Percentiles rank a stretch among this genome's conserved stretches.
phyloP scores from a whole-genome alignment of 192 early-diverging fungal genomes.

The Entophlyctis luteolus region DNA sequence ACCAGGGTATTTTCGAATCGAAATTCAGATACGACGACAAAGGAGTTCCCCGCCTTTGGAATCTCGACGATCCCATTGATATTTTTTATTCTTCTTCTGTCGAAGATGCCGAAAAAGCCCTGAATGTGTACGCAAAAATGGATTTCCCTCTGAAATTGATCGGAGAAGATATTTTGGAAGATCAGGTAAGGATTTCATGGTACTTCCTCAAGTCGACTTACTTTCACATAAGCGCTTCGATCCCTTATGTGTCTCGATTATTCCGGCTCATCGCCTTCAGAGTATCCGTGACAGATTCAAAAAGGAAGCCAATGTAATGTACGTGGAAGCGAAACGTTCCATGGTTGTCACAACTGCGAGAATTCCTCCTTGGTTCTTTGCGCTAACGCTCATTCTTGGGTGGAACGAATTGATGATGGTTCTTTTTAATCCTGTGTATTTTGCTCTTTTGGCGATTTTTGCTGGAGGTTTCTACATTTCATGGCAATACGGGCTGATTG shows the following conservation, averaged over 20 bases:
- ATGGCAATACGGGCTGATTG: conserved; percentile 42
- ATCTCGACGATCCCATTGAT: conserved; percentile 92
- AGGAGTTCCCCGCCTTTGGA: conserved; percentile 93
- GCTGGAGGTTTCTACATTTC: conserved; percentile 32
- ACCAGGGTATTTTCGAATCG: conserved; percentile 66
- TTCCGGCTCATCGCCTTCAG: conserved; percentile 39
- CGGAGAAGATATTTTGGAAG: conserved; percentile 32
- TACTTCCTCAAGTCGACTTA: background rate
- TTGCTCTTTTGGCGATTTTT: conserved; percentile 34
- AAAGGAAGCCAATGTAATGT: conserved; percentile 85
- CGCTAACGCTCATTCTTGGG: conserved; percentile 74
- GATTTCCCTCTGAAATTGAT: conserved; percentile 46
- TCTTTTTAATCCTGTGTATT: conserved; percentile 79
- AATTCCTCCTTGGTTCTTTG: conserved; percentile 82
- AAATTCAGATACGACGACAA: conserved; percentile 90
- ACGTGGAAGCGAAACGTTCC: conserved; percentile 93
- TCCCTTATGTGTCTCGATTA: conserved; percentile 29
- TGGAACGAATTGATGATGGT: conserved; percentile 95
- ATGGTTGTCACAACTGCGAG: conserved; percentile 81
- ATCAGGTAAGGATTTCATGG: conserved; percentile 38
- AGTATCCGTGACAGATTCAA: conserved; percentile 73
- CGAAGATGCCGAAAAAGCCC: conserved; percentile 57
- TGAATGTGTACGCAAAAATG: conserved; percentile 71
- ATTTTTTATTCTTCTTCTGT: conserved; percentile 68
- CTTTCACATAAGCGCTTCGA: conserved; percentile 32